Base-by-base conservation (phyloP, 73 alveolate genomes). In the Diophrys appendiculata region DNA sequence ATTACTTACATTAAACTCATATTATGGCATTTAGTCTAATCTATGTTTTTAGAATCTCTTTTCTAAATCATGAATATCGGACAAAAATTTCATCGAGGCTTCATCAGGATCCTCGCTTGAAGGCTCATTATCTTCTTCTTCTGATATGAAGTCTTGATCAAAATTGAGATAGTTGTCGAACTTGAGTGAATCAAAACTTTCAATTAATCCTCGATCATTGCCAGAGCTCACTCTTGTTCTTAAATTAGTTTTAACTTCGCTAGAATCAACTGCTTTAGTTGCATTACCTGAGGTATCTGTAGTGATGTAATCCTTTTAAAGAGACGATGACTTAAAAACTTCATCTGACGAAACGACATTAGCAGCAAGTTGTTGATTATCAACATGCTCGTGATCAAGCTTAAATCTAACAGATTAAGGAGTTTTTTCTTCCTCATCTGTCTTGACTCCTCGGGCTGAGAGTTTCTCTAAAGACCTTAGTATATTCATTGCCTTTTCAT, bases 1-100 rank as follows among this genome's bases (percentile, higher is more conserved):
- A n/a, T n/a, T n/a, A 67, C 73, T 65, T 76, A 76, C 60, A 11
- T 43, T 25, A 76, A 76, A 29, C 68, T 54, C 31, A 76, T n/a
- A n/a, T n/a, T n/a, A n/a, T n/a, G n/a, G n/a, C n/a, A n/a, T n/a
- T n/a, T n/a, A n/a, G n/a, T n/a, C n/a, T n/a, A n/a, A n/a, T n/a
- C n/a, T n/a, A n/a, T n/a, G 71, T 29, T 24, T 60, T 56, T 29
- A 76, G 60, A 43, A 43, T 5, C 60, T 43, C n/a, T 18, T 54
- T 56, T 71, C 70, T 56, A 76, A 76, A 60, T 76, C 83, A 53
- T 8, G 56, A 74, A 74, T 33, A 55, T 35, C 1, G 23, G 27
- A 25, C 33, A 43, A 18, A 5, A 43, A 43, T 43, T 43, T 5
- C 60, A 43, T 11, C 5, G 60, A 43, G 60, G 60, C 60, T 11